Evolutionary conservation across 1,284 basidiomycete genomes (phyloP), one percentile per base, ranked within the genome.

Genomic region (Tilletia setariae): DNA sequence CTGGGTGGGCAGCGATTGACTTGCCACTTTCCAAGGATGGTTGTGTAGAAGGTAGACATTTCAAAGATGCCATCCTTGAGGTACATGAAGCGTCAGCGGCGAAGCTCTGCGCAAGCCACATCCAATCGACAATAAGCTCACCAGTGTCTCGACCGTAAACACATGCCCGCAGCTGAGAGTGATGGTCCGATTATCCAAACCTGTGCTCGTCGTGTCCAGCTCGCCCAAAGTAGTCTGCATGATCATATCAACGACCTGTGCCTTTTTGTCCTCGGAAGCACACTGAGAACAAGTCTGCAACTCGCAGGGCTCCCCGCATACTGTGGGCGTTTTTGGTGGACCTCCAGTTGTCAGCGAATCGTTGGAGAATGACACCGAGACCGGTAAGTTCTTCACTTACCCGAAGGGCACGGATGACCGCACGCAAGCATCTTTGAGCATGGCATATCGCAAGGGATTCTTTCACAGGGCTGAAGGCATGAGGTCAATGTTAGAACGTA

Each of bases 111-210:
- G n/a, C n/a, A n/a, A n/a, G n/a, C n/a, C n/a, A n/a, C n/a, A n/a
- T n/a, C n/a, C n/a, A n/a, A n/a, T n/a, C n/a, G n/a, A 44, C 19
- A 9, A 44, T 44, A 6, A 56, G 13, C 56, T 61, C 28, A 61
- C 90, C 21, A 91, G 84, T 0, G 89, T 89, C 76, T 90, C 89
- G 4, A 90, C 87, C 0, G 90, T 90, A 79, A 91, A 91, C 0
- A 86, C 82, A 75, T 91, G 90, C 0, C 86, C 74, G 74, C 90
- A 91, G 0, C 85, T 84, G 25, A 90, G 84, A 0, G 88, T 90
- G 73, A 91, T 89, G 25, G 89, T 76, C 4, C 87, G 82, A 53
- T 88, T 86, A 71, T 87, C 86, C 59, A 87, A 66, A 1, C 83
- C 82, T 2, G 82, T 84, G 8, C 76, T 70, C n/a, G 85, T 83